A percentile compares a stretch with the other conserved stretches of the same genome.
Evolutionary conservation across 2,329 filamentous ascomycete genomes (phyloP).

Genomic region (Trichophyton schoenleinii): DNA sequence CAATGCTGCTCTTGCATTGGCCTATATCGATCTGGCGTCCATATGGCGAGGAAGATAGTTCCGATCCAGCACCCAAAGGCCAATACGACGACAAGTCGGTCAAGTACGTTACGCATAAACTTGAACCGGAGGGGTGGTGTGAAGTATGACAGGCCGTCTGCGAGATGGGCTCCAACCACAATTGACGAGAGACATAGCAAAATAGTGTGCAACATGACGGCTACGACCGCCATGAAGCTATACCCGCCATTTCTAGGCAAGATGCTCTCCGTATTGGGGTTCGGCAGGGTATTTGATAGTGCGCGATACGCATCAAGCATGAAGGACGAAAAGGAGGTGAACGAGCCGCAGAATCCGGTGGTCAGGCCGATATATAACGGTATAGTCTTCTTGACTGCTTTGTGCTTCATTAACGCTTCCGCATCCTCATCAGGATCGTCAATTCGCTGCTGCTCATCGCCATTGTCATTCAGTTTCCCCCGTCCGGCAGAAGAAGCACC

Average conservation of each 20-base stretch:
- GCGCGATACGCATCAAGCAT: conserved; percentile 69
- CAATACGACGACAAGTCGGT: conserved; percentile 51
- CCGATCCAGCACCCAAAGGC: conserved; percentile 67
- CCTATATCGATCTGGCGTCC: conserved; percentile 49
- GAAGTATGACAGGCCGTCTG: conserved; percentile 45
- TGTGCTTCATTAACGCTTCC: conserved; percentile 40
- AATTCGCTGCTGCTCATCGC: neutral
- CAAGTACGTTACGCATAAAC: conserved; percentile 48
- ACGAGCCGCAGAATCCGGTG: conserved; percentile 78
- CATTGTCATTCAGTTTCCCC: neutral
- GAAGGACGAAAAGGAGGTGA: conserved; percentile 82
- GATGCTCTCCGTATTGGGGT: conserved; percentile 39
- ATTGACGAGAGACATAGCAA: conserved; percentile 58
- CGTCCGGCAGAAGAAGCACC: conserved; percentile 22
- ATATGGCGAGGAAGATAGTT: conserved; percentile 56
- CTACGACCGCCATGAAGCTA: conserved; percentile 68
- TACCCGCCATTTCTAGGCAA: conserved; percentile 56
- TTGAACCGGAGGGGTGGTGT: conserved; percentile 50
- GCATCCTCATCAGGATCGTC: neutral
- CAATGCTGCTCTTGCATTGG: conserved; percentile 43
- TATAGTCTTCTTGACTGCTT: conserved; percentile 65
- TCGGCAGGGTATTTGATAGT: conserved; percentile 58
- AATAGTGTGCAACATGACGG: conserved; percentile 60
- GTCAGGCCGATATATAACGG: conserved; percentile 78
- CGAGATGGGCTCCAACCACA: conserved; percentile 61